These are phyloP conservation scores for Sporisorium reilianum DNA, from an alignment of 1,284 basidiomycete genomes.

Conservation along the genomic window DNA sequence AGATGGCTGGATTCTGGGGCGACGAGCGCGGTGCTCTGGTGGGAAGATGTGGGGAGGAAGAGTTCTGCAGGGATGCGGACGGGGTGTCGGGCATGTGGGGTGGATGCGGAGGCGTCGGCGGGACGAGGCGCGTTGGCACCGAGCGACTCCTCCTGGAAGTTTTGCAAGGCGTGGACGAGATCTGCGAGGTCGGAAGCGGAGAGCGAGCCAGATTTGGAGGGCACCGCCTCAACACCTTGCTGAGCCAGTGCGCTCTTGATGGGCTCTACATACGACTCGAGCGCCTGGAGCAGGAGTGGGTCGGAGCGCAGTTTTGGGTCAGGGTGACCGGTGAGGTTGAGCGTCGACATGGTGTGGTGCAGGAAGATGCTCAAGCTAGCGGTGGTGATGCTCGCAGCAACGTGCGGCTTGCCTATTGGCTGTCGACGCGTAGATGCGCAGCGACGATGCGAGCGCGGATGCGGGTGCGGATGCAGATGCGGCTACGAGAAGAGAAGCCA, in stretches of 20 bases:
- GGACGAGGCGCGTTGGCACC: slow-evolving; percentile 55
- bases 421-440: slow-evolving; percentile 1
- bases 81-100: slow-evolving; percentile 45
- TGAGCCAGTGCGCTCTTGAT: slow-evolving; percentile 39
- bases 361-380: not conserved
- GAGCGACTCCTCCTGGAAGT: slow-evolving; percentile 62
- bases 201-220: slow-evolving; percentile 31
- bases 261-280: slow-evolving; percentile 49
- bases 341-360: slow-evolving; percentile 37
- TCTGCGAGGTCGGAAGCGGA: slow-evolving; percentile 45
- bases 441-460: not conserved
- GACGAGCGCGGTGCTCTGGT: slow-evolving; percentile 42
- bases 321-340: slow-evolving; percentile 52
- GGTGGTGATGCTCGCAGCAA: not conserved
- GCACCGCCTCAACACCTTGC: slow-evolving; percentile 22
- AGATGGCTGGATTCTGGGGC: slow-evolving; percentile 48
- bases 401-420: not conserved
- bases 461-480: no score
- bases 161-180: slow-evolving; percentile 48
- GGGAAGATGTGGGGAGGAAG: slow-evolving; percentile 57
- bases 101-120: slow-evolving; percentile 42
- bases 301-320: slow-evolving; percentile 48
- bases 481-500: not conserved
- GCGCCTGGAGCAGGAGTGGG: slow-evolving; percentile 41
- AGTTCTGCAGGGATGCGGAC: slow-evolving; percentile 58